Base-by-base conservation (phyloP, 116 monocot genomes). In the Papilionanthe hybrid region DNA sequence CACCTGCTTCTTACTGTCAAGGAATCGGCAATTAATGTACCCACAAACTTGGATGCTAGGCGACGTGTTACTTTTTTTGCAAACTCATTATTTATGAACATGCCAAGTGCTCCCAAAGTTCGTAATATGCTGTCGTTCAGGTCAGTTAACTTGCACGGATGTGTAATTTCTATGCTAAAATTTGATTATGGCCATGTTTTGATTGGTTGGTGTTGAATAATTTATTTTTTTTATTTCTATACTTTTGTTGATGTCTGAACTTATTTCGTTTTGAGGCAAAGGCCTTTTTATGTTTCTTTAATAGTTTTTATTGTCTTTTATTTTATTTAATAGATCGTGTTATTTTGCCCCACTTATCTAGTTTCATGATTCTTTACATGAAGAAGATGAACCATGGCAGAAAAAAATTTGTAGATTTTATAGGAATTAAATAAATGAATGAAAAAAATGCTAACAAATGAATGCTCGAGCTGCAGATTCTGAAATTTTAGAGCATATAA, bases 21-120 rank as follows among this genome's bases (percentile, higher is more conserved):
- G 78, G 97, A 97, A 91, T 97, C 97, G 77, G 97, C 94, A 78
- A 94, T 94, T 80, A 89, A 92, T 78, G 94, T 97, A 76, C 97
- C 97, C 17, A 88, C 81, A 68, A 94, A 97, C 87, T 86, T 97
- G 77, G 97, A 97, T 83, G 97, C 97, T 60, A 87, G 97, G 1
- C 86, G 97, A 15, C 91, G 94, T 19, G 92, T 94, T 68, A 97
- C 97, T 25, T 97, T 97, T 84, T 97, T 96, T 85, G 88, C 96
- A 29, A 96, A 96, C 82, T 96, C 96, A 55, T 55, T 96, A 41
- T 96, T 96, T 85, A 97, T 97, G 96, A 91, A 85, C 44, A 91
- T 97, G 96, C 96, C 96, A 48, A 66, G 42, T 82, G 88, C 96
- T 84, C 94, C 96, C 75, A 85, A 89, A 89, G 89, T 97, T 79